Evolutionary conservation across 1,284 basidiomycete species (phyloP), one percentile per base, ranked within the genome.

Genomic region (Moesziomyces sp.): DNA sequence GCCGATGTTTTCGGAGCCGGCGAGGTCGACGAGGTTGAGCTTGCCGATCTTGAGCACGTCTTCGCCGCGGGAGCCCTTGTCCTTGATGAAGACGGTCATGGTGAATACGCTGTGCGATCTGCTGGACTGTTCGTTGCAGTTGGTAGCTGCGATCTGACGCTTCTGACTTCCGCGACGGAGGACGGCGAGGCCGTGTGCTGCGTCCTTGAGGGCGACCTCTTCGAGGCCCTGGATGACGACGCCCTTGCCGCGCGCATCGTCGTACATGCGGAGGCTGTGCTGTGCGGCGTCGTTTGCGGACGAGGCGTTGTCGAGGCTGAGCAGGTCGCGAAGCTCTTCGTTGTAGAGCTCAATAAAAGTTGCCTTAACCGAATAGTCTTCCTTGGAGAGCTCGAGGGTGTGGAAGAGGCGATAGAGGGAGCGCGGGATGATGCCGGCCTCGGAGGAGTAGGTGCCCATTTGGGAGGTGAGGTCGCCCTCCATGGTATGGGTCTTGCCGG

Each of bases 71-170:
- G 83, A 74, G 1, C 90, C 90, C 5, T 89, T 89, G 83, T 97
- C 95, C 81, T 96, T 97, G 66, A 91, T 90, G 80, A 96, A 93
- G 0, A 99, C 91, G 0, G 94, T 96, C 78, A 99, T 90, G 18
- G 94, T 93, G 83, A 99, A 98, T n/a, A 99, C 92, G 1, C 95
- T 96, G 84, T 99, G 97, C 0, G 97, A 99, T 19, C 97, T 93
- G 85, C 93, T 88, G 55, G 95, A 98, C 80, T 94, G 93, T 77
- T 97, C 94, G 85, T 99, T 99, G 88, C 98, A 97, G 84, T 94
- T 95, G 24, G 97, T 99, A 14, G 94, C 91, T 0, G 96, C 97
- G 46, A 94, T 93, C 85, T 98, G 95, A 52, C 97, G 88, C 58
- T 94, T 89, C 70, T 94, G 88, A 67, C 92, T 94, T 35, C 97